Conservation (phyloP, 352 stramenopile genomes). For the Achlya hypogyna region DNA sequence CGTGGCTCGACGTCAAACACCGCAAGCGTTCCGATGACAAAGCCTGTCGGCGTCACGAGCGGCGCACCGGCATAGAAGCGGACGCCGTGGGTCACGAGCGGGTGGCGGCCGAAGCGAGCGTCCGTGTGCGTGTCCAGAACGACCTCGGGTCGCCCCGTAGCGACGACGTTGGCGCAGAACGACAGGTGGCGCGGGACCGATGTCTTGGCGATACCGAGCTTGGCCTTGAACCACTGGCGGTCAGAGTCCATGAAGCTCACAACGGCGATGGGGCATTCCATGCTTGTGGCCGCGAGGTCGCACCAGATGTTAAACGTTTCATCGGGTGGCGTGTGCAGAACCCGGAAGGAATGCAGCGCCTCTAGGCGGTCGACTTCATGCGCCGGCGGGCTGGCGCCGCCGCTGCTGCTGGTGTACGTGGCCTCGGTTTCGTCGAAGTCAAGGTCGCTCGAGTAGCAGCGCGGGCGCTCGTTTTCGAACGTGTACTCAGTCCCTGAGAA, state of each 20-base stretch:
- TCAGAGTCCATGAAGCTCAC: slow-evolving; percentile 5
- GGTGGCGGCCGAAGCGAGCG: slow-evolving; percentile 72
- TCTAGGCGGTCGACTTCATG: slow-evolving; percentile 50
- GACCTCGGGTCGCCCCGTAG: slow-evolving; percentile 34
- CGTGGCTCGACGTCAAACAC: slow-evolving; percentile 8
- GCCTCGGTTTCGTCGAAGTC: background rate
- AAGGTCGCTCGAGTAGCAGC: background rate
- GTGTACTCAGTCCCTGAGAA: background rate
- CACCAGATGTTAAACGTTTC: slow-evolving; percentile 63
- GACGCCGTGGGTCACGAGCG: slow-evolving; percentile 82
- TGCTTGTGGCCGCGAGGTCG: background rate
- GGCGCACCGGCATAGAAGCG: slow-evolving; percentile 87
- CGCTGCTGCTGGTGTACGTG: slow-evolving; percentile 50
- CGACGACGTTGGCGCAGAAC: background rate
- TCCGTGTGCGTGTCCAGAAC: slow-evolving; percentile 81
- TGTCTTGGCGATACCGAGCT: background rate
- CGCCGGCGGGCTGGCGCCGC: slow-evolving; percentile 48
- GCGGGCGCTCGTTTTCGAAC: background rate
- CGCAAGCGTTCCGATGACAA: slow-evolving; percentile 8
- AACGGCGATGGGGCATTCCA: slow-evolving; percentile 3
- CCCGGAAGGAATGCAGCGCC: slow-evolving; percentile 35
- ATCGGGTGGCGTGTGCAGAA: slow-evolving; percentile 49
- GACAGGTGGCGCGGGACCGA: background rate
- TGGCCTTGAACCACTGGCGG: slow-evolving; percentile 4
- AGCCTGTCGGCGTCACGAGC: slow-evolving; percentile 23